Conservation (phyloP, 176 grass and related monocot species). For the Thalia dealbata region DNA sequence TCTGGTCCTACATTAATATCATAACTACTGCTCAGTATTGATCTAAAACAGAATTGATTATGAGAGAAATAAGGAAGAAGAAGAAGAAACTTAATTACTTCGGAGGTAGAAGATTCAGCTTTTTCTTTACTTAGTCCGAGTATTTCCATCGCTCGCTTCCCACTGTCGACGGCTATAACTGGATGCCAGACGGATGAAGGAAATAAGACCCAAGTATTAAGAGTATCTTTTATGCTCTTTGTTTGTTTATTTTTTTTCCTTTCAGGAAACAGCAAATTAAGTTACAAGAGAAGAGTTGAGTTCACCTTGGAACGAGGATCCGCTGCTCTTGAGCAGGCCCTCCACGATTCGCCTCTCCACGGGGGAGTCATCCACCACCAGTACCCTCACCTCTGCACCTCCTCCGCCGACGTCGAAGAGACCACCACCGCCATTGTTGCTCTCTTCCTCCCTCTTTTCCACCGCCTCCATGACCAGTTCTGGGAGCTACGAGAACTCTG, state of each 20-base stretch:
- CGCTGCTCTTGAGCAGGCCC: slow-evolving; percentile 1
- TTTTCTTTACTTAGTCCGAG: slow-evolving; percentile 65
- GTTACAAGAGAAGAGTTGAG: too few relatives aligned
- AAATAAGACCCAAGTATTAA: too few relatives aligned
- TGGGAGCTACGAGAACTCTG: too few relatives aligned
- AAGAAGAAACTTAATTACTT: slow-evolving; percentile 15
- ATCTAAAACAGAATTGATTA: slow-evolving; percentile 10
- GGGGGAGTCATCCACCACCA: slow-evolving; percentile 15
- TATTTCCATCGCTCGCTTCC: slow-evolving; percentile 84
- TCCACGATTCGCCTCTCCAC: slow-evolving; percentile 13
- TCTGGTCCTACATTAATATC: slow-evolving; percentile 45
- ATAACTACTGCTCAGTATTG: slow-evolving; percentile 11
- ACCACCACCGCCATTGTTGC: background rate
- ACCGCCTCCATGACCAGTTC: background rate
- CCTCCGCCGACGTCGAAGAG: background rate
- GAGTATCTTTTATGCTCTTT: too few relatives aligned
- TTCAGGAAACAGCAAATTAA: too few relatives aligned
- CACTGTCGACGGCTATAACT: slow-evolving; percentile 91
- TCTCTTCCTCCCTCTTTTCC: background rate
- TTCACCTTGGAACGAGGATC: slow-evolving; percentile 2
- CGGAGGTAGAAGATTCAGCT: slow-evolving; percentile 28
- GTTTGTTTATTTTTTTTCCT: too few relatives aligned
- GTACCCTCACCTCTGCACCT: slow-evolving; percentile 4
- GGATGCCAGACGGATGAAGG: too few relatives aligned
- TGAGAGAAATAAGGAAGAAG: too few relatives aligned